Conservation (phyloP, 768 basidiomycete genomes). For the Favolaschia claudopus region DNA sequence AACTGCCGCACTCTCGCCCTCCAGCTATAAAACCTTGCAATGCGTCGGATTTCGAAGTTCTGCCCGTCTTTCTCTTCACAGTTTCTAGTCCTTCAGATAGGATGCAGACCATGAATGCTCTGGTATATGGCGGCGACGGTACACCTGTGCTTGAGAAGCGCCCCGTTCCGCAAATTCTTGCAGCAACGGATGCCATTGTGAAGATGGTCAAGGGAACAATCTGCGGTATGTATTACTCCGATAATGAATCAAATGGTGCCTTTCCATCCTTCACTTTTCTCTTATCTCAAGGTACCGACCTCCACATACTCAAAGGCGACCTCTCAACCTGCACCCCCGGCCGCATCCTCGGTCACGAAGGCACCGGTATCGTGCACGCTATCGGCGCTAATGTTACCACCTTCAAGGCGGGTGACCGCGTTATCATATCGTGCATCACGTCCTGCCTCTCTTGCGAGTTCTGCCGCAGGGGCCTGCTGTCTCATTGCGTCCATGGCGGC, state of each 20-base stretch:
- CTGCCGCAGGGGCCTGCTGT: constrained; percentile 27
- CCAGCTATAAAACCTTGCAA: too few relatives aligned
- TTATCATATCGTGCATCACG: constrained; percentile 27
- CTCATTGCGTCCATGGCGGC: constrained; percentile 31
- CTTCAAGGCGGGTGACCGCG: constrained; percentile 42
- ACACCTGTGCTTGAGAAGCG: constrained; percentile 21
- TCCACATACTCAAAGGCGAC: constrained; percentile 41
- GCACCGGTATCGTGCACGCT: constrained; percentile 41
- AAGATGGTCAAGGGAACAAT: constrained; percentile 30
- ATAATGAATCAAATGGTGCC: too few relatives aligned
- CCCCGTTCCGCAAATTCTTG: constrained; percentile 24
- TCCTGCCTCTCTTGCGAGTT: constrained; percentile 28
- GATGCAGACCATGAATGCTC: constrained; percentile 21
- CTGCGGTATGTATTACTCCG: constrained; percentile 20
- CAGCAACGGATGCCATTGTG: constrained; percentile 29
- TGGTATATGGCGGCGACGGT: constrained; percentile 15
- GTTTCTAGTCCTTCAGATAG: too few relatives aligned
- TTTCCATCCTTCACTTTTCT: too few relatives aligned
- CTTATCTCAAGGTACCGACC: constrained; percentile 47
- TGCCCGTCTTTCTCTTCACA: too few relatives aligned
- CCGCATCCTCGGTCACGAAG: constrained; percentile 50
- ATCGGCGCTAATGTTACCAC: constrained; percentile 37
- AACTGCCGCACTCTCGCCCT: too few relatives aligned
- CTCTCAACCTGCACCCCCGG: constrained; percentile 31
- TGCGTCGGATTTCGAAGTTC: too few relatives aligned